Conservation (phyloP, 257 asterid species). For the Nicotiana otophora region DNA sequence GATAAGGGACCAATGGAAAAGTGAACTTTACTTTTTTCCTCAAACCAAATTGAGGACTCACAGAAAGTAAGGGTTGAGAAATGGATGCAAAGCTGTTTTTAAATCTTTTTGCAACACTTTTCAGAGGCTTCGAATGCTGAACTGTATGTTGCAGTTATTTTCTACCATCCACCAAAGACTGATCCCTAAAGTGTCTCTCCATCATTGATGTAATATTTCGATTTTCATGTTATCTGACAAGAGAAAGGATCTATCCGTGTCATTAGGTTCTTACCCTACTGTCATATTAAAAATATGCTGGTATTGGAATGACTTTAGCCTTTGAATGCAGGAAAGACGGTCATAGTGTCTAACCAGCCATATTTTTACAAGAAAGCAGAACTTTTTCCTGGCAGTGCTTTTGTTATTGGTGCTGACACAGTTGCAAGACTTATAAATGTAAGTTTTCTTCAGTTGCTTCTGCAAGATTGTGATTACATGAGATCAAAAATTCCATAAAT, state of each 20-base stretch:
- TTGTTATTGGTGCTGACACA: constrained; percentile 89
- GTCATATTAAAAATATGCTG: background rate
- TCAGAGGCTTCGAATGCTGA: background rate
- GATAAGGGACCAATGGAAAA: background rate
- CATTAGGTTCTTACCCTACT: background rate
- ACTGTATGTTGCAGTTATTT: background rate
- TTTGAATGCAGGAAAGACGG: constrained; percentile 66
- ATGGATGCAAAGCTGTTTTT: background rate
- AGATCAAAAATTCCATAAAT: background rate
- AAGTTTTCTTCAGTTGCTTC: constrained; percentile 25
- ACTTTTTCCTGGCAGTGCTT: constrained; percentile 91
- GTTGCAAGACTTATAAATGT: constrained; percentile 80
- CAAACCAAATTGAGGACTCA: background rate
- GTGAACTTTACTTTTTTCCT: background rate
- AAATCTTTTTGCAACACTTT: background rate
- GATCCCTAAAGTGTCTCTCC: background rate
- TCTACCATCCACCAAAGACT: background rate
- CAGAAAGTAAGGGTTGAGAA: background rate
- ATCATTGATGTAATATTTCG: background rate
- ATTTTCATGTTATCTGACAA: background rate
- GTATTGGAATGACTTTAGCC: background rate
- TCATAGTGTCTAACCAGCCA: constrained; percentile 92
- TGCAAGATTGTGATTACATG: background rate
- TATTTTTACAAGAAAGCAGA: constrained; percentile 91
- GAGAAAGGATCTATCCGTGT: background rate